Conservation (phyloP, 768 basidiomycete species). For the Phaeolepiota aurea region DNA sequence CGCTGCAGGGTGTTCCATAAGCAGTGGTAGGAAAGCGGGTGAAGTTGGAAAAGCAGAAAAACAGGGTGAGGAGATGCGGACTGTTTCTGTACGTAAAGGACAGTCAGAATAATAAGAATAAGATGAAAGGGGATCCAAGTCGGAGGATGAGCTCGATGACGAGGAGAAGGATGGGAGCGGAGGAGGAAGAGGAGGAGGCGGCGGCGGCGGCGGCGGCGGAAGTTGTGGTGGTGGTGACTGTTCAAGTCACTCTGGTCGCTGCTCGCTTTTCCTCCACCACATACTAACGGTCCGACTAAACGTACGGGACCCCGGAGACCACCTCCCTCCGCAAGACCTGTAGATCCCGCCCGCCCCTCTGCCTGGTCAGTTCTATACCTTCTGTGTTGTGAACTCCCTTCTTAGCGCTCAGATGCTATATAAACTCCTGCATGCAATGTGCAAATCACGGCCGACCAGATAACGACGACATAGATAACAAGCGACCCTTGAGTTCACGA, state of each 20-base stretch:
- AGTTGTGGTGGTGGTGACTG: no score
- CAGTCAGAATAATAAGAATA: not conserved
- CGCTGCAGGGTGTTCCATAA: not conserved
- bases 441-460: not conserved
- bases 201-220: no score
- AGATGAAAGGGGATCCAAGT: not conserved
- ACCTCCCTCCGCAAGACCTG: not conserved
- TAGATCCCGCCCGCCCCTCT: no score
- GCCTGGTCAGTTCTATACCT: no score
- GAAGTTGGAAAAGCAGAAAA: not conserved
- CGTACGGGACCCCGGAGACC: not conserved
- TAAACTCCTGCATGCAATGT: not conserved
- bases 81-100: conserved; percentile 1
- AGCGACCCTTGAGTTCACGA: not conserved
- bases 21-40: not conserved
- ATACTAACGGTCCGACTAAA: not conserved
- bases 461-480: not conserved
- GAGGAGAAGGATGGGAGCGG: not conserved
- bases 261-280: not conserved
- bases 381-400: not conserved
- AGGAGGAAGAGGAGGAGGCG: not conserved
- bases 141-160: not conserved
- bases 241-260: not conserved
- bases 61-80: not conserved
- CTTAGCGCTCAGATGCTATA: not conserved